Base-by-base conservation (phyloP, 2,329 filamentous ascomycete genomes). In the Calycina herbarum region DNA sequence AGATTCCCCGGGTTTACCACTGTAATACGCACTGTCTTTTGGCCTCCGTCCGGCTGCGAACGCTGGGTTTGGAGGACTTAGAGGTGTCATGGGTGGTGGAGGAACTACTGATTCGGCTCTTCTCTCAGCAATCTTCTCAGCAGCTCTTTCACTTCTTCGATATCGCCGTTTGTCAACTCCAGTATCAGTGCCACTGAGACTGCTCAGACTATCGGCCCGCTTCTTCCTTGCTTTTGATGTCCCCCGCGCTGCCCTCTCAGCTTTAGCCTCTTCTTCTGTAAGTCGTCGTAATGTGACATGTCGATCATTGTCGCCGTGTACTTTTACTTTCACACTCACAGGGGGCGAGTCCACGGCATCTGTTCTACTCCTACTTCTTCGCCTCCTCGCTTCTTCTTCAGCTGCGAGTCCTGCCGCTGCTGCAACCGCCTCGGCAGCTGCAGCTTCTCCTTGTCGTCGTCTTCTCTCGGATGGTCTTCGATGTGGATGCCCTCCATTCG, bases 1-100 rank as follows among this genome's bases (percentile, higher is more conserved):
- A 61, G 64, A 64, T 33, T 35, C 57, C n/a, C 61, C 67, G 31
- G 79, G 79, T 10, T 73, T 76, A 10, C 84, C 84, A 2, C 85
- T 86, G 72, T 86, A 88, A 71, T 89, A 88, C 8, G 85, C 84
- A 57, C 85, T 86, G 72, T 89, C 86, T 71, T 88, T 89, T 11
- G 76, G 78, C 71, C 81, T 80, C 66, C 79, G 78, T 0, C 81
- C 81, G 54, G 80, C 82, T 5, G 85, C 83, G 72, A 85, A 87
- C 5, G 84, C 79, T 10, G 86, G 84, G 64, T 83, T 82, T 0
- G 86, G 86, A 1, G 85, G 85, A 11, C 81, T 82, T 1, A 87
- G 73, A 5, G 82, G 79, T 7, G 76, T 76, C n/a, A 82, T 72
- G 6, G 69, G 67, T 7, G 57, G 56, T 24, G 62, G 62, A 13